A percentile compares a stretch with the other conserved stretches of the same genome.
phyloP scores from a whole-genome alignment of 345 rosid genomes.

The Corchorus capsularis region DNA sequence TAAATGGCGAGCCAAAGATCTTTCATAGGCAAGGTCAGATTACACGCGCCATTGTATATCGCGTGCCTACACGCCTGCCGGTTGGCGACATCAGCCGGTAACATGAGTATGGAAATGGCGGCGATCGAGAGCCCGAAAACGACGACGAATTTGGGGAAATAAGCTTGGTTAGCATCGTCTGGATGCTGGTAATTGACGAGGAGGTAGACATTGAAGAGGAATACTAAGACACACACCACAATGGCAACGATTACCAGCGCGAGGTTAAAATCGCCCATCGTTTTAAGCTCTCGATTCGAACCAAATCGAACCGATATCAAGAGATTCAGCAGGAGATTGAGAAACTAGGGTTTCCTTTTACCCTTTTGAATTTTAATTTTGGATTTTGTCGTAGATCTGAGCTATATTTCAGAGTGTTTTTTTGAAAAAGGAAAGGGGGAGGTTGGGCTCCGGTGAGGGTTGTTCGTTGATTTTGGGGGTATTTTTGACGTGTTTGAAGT shows the following conservation, averaged over 20 bases:
- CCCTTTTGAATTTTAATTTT: constrained; percentile 19
- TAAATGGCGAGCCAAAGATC: constrained; percentile 94
- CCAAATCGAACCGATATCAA: constrained; percentile 26
- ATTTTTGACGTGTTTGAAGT: not conserved
- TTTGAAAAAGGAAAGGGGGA: constrained; percentile 19
- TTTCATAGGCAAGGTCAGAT: constrained; percentile 94
- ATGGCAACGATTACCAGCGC: constrained; percentile 96
- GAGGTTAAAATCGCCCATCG: constrained; percentile 99
- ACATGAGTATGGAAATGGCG: constrained; percentile 89
- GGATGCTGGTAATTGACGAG: constrained; percentile 99
- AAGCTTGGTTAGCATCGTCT: constrained; percentile 97
- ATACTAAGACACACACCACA: constrained; percentile 82
- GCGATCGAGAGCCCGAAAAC: constrained; percentile 89
- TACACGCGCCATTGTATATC: constrained; percentile 91
- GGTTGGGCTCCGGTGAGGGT: constrained; percentile 32
- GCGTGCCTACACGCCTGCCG: constrained; percentile 97
- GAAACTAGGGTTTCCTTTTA: constrained; percentile 32
- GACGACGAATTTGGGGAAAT: constrained; percentile 95
- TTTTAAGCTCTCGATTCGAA: constrained; percentile 36
- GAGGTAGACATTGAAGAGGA: constrained; percentile 87
- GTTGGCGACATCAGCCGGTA: constrained; percentile 99
- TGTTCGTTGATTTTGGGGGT: constrained; percentile 13
- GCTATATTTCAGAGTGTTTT: not conserved
- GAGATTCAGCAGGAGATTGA: constrained; percentile 15
- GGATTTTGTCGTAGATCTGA: constrained; percentile 31